A percentile compares a stretch with the other conserved stretches of the same genome.
Evolutionary conservation across 2,329 filamentous ascomycete species (phyloP).

Genomic region (Botrytis fragariae): DNA sequence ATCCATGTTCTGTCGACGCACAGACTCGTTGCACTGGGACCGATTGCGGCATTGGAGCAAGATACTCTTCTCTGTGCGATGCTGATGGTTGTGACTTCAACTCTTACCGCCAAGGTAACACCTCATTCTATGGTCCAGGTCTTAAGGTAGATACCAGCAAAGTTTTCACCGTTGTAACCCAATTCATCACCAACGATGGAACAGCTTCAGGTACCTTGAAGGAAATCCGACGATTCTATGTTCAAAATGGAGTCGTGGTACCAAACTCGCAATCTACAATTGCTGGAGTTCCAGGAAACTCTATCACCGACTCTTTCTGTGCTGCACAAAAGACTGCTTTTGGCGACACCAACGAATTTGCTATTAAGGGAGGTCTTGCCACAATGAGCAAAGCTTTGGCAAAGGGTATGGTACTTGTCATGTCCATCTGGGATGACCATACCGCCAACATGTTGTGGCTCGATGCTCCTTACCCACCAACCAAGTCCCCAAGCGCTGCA

Average conservation of each 20-base stretch:
- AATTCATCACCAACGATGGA: constrained; percentile 53
- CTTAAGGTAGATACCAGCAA: constrained; percentile 51
- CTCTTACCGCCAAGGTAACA: constrained; percentile 57
- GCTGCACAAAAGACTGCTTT: constrained; percentile 54
- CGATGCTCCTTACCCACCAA: constrained; percentile 62
- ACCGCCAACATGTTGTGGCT: constrained; percentile 72
- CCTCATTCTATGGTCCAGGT: constrained; percentile 54
- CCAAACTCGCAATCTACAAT: constrained; percentile 49
- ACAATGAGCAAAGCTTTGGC: constrained; percentile 54
- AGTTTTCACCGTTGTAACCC: constrained; percentile 57
- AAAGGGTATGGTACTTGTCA: constrained; percentile 60
- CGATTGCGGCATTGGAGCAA: constrained; percentile 46
- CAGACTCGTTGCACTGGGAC: constrained; percentile 46
- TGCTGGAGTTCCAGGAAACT: constrained; percentile 49
- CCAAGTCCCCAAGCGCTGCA: constrained; percentile 42
- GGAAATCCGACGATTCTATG: constrained; percentile 56
- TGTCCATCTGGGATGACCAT: constrained; percentile 59
- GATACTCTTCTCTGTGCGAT: constrained; percentile 57
- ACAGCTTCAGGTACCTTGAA: constrained; percentile 51
- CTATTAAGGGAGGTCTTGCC: constrained; percentile 53
- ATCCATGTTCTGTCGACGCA: constrained; percentile 50
- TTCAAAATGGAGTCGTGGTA: constrained; percentile 53
- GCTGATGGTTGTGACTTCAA: constrained; percentile 63
- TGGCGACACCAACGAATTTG: constrained; percentile 53
- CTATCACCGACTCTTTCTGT: constrained; percentile 58